These are phyloP conservation scores for Mycena rosella DNA, from an alignment of 768 basidiomycete genomes.

Conservation along the genomic window DNA sequence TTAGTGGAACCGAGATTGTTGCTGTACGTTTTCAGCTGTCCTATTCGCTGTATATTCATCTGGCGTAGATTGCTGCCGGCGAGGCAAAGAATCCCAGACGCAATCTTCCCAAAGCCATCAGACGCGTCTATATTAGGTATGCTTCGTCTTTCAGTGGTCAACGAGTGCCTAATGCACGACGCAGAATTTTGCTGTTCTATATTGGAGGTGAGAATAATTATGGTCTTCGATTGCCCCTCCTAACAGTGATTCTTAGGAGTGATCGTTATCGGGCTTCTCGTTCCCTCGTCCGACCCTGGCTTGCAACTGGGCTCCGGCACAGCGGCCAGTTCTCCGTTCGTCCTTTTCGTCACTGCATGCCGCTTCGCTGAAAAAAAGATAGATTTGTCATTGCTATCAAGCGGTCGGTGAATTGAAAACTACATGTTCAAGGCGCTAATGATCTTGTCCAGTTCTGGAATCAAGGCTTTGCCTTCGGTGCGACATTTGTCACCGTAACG, in stretches of 20 bases:
- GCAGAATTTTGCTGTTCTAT: slow-evolving; percentile 67
- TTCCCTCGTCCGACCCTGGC: slow-evolving; percentile 73
- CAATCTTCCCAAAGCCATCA: slow-evolving; percentile 73
- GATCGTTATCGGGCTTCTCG: slow-evolving; percentile 84
- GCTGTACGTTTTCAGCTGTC: slow-evolving; percentile 60
- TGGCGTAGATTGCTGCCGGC: slow-evolving; percentile 81
- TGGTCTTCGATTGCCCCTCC: no score
- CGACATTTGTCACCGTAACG: slow-evolving; percentile 13
- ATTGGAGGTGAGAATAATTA: slow-evolving; percentile 40
- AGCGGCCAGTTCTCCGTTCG: slow-evolving; percentile 76
- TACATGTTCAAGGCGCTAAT: background rate
- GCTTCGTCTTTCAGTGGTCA: background rate
- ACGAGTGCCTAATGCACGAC: background rate
- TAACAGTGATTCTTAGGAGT: background rate
- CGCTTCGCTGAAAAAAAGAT: background rate
- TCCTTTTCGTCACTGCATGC: background rate
- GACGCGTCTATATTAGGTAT: slow-evolving; percentile 77
- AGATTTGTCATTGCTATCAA: slow-evolving; percentile 90
- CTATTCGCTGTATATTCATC: slow-evolving; percentile 17
- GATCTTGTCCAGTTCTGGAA: slow-evolving; percentile 71
- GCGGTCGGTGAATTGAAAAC: slow-evolving; percentile 15
- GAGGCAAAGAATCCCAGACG: slow-evolving; percentile 90
- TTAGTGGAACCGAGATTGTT: slow-evolving; percentile 94
- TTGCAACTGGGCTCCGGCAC: slow-evolving; percentile 69
- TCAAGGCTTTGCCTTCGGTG: slow-evolving; percentile 85